These are phyloP conservation scores for Malassezia sympodialis DNA, from an alignment of 1,284 basidiomycete genomes.

Conservation along the genomic window DNA sequence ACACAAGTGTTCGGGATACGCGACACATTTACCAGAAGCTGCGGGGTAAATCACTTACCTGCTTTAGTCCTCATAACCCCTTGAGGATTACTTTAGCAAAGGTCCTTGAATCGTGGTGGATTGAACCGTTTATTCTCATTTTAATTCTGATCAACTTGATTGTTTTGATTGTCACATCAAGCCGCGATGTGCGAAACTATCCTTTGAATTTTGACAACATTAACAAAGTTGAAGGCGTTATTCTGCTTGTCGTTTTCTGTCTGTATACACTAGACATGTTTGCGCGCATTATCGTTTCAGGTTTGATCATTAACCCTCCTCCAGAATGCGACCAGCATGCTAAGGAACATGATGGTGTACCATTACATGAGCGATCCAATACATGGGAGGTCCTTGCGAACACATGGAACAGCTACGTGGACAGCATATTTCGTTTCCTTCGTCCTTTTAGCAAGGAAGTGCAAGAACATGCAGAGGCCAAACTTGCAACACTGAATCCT, in stretches of 20 bases:
- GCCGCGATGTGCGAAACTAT: conserved; percentile 64
- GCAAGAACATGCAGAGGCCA: conserved; percentile 1
- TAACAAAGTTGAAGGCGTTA: conserved; percentile 27
- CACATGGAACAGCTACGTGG: neutral
- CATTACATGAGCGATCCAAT: conserved; percentile 4
- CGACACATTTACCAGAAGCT: conserved; percentile 41
- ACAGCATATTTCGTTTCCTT: neutral
- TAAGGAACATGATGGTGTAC: neutral
- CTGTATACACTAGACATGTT: conserved; percentile 82
- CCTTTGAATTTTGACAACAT: conserved; percentile 71
- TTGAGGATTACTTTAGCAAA: conserved; percentile 23
- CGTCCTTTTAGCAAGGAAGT: conserved; percentile 6
- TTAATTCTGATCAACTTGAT: conserved; percentile 77
- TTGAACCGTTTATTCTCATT: conserved; percentile 72
- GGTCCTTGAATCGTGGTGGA: conserved; percentile 56
- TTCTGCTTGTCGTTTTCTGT: conserved; percentile 69
- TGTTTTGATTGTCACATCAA: conserved; percentile 70
- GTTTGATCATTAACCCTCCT: conserved; percentile 75
- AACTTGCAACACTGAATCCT: conserved; percentile 1
- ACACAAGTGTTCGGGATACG: neutral
- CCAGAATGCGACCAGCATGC: conserved; percentile 15
- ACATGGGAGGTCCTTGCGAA: neutral
- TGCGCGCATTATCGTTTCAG: conserved; percentile 80
- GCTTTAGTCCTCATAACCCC: conserved; percentile 57
- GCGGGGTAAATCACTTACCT: conserved; percentile 68